Conservation (phyloP, 2,329 filamentous ascomycete species). For the Sordariomycetes sp. region DNA sequence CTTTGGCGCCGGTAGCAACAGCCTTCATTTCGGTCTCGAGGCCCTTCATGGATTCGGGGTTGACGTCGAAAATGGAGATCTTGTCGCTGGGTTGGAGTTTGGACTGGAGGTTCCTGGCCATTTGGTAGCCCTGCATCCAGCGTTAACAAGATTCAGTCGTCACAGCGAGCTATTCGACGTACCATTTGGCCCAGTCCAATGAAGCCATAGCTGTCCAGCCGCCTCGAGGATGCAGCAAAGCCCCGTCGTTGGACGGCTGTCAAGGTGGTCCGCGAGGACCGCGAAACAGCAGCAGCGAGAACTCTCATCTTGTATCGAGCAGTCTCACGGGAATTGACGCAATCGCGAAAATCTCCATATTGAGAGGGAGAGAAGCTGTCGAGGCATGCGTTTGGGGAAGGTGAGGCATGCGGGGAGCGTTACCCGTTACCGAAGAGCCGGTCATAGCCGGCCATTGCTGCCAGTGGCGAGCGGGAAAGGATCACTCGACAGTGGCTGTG, state of each 20-base stretch:
- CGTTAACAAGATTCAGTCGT: background rate
- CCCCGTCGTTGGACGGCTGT: slow-evolving; percentile 31
- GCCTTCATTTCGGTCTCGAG: slow-evolving; percentile 38
- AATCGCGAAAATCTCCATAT: background rate
- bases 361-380: background rate
- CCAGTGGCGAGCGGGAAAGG: slow-evolving; percentile 1
- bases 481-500: too few relatives aligned
- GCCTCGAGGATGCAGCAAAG: slow-evolving; percentile 39
- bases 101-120: slow-evolving; percentile 52
- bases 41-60: slow-evolving; percentile 34
- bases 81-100: slow-evolving; percentile 43
- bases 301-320: slow-evolving; percentile 4
- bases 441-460: slow-evolving; percentile 9
- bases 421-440: slow-evolving; percentile 6
- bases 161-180: slow-evolving; percentile 14
- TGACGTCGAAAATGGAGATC: slow-evolving; percentile 48
- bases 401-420: background rate
- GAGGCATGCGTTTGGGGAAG: background rate
- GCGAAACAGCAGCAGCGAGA: slow-evolving; percentile 3
- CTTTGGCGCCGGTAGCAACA: slow-evolving; percentile 32
- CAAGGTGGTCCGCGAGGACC: too few relatives aligned
- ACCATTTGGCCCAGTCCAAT: slow-evolving; percentile 55
- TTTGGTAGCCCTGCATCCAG: slow-evolving; percentile 48
- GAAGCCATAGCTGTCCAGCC: slow-evolving; percentile 47
- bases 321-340: too few relatives aligned